phyloP scores from a whole-genome alignment of 208 protist species.

The Lotmaria passim region DNA sequence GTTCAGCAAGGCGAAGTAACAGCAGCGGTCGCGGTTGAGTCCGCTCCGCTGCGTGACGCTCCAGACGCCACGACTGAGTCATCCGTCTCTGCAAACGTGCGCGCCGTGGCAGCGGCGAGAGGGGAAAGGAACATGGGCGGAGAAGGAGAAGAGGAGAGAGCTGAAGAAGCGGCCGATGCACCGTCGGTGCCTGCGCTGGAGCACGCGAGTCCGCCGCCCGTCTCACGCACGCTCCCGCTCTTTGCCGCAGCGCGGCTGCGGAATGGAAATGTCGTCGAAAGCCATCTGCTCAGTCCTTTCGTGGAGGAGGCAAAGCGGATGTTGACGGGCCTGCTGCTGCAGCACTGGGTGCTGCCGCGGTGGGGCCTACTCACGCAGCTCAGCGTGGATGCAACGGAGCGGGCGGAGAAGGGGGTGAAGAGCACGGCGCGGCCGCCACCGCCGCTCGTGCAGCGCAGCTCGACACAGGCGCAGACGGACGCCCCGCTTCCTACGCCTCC shows the following conservation, averaged over 20 bases:
- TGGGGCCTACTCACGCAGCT: conserved; percentile 18
- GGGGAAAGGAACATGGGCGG: no score
- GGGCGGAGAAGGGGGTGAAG: background rate
- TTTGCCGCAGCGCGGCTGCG: conserved; percentile 15
- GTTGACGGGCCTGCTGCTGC: conserved; percentile 27
- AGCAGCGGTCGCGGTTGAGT: no score
- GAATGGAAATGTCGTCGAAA: conserved; percentile 25
- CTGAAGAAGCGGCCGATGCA: background rate
- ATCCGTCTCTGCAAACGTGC: no score
- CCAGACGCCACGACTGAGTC: no score
- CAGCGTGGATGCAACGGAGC: background rate
- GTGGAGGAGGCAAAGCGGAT: conserved; percentile 30
- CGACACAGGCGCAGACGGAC: background rate
- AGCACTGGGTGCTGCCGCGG: conserved; percentile 33
- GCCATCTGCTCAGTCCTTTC: conserved; percentile 33
- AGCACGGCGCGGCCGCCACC: background rate
- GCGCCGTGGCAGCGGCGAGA: no score
- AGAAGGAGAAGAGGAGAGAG: background rate
- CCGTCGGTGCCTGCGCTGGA: background rate
- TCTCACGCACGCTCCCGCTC: background rate
- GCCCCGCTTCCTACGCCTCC: no score
- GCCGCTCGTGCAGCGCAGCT: background rate
- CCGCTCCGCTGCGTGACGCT: no score
- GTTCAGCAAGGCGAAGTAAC: no score
- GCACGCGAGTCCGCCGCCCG: background rate